A percentile compares a stretch with the other conserved stretches of the same genome.
Evolutionary conservation across 177 flowering plant species (phyloP).

Genomic region (Vitis hybrid): DNA sequence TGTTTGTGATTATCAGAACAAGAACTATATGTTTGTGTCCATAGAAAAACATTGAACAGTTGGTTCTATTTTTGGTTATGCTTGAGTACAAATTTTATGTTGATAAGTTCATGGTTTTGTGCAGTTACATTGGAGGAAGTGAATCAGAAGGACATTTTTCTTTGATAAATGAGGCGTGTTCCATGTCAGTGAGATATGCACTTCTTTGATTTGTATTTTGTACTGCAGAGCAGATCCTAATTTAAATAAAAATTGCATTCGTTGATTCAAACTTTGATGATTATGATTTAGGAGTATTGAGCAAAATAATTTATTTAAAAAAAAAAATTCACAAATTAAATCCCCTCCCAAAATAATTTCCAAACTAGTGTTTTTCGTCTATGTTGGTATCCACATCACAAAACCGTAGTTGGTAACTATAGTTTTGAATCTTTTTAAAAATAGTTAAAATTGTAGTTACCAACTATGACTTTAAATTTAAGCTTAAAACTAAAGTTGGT

Average conservation of each 20-base stretch:
- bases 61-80: conserved; percentile 1
- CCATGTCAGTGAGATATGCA: conserved; percentile 76
- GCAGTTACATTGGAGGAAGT: conserved; percentile 90
- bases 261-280: background rate
- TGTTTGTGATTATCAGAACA: conserved; percentile 27
- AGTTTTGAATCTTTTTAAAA: no score
- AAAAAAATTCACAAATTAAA: no score
- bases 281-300: no score
- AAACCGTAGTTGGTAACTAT: no score
- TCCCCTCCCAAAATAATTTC: no score
- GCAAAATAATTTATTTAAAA: no score
- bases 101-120: conserved; percentile 3
- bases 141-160: conserved; percentile 90
- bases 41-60: background rate
- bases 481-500: no score
- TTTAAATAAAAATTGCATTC: background rate
- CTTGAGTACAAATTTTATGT: background rate
- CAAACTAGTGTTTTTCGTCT: no score
- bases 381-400: no score
- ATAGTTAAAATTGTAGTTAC: no score
- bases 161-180: conserved; percentile 87
- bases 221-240: background rate
- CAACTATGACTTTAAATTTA: no score
- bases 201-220: background rate
- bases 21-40: background rate